These are phyloP conservation scores for Fusarium newnesense DNA, from an alignment of 2,329 filamentous ascomycete species.

Conservation along the genomic window DNA sequence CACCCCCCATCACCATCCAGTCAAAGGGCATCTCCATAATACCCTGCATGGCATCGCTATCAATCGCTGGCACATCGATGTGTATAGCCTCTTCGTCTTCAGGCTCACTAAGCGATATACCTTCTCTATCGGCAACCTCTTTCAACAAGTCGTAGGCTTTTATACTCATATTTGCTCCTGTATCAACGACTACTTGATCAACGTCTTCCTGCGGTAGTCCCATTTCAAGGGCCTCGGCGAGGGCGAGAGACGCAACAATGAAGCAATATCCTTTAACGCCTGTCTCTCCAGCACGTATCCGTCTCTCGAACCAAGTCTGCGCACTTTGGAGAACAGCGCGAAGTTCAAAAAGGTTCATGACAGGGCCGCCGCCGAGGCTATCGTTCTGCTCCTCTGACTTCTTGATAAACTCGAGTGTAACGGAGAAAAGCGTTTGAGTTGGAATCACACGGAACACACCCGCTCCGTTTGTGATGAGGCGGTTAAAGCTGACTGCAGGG, in stretches of 20 bases:
- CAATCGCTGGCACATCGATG: not conserved
- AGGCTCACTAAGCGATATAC: conserved; percentile 13
- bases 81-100: conserved; percentile 14
- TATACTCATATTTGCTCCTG: conserved; percentile 40
- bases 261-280: conserved; percentile 56
- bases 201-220: conserved; percentile 45
- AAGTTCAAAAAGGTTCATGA: conserved; percentile 48
- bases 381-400: conserved; percentile 55
- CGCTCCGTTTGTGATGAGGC: conserved; percentile 53
- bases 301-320: conserved; percentile 47
- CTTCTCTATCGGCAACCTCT: conserved; percentile 47
- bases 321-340: conserved; percentile 45
- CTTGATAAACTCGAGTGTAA: conserved; percentile 59
- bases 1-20: conserved; percentile 37
- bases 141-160: conserved; percentile 47
- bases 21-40: conserved; percentile 42
- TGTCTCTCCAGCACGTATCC: conserved; percentile 56
- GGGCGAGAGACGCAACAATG: conserved; percentile 44
- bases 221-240: conserved; percentile 50
- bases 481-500: conserved; percentile 47
- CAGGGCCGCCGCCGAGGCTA: conserved; percentile 44
- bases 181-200: conserved; percentile 45
- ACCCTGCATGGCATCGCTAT: conserved; percentile 33
- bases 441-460: conserved; percentile 57
- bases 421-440: conserved; percentile 53